These are phyloP conservation scores for Aspergillus cavernicola DNA, from an alignment of 495 filamentous ascomycete genomes.

Conservation along the genomic window DNA sequence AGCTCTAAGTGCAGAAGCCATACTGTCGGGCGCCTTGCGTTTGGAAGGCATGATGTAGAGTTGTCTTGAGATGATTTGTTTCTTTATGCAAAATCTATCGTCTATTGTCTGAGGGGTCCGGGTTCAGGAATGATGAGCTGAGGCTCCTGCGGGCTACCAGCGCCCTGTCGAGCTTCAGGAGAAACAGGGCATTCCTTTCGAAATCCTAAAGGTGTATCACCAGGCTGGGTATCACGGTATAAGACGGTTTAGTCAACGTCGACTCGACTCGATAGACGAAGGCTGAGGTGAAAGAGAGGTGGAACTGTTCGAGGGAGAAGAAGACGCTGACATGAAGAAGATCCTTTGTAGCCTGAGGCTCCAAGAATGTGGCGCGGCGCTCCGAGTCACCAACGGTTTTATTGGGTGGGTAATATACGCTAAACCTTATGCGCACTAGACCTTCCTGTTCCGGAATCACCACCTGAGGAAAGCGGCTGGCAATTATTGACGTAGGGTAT, in stretches of 20 bases:
- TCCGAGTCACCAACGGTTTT: too few species aligned
- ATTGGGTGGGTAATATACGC: too few species aligned
- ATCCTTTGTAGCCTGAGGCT: slow-evolving; percentile 21
- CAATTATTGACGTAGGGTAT: slow-evolving; percentile 31
- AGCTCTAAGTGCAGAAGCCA: slow-evolving; percentile 25
- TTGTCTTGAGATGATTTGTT: slow-evolving; percentile 5
- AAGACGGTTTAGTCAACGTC: background rate
- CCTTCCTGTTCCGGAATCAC: background rate
- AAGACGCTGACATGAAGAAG: background rate
- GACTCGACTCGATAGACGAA: background rate
- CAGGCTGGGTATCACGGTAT: background rate
- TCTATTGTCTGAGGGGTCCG: slow-evolving; percentile 10
- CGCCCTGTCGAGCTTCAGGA: slow-evolving; percentile 15
- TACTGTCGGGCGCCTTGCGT: slow-evolving; percentile 67
- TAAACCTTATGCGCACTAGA: background rate
- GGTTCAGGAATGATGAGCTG: slow-evolving; percentile 4
- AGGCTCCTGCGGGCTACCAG: slow-evolving; percentile 21
- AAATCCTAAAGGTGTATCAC: background rate
- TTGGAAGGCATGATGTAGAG: slow-evolving; percentile 62
- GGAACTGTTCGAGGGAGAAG: slow-evolving; percentile 1
- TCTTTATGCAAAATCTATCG: slow-evolving; percentile 11
- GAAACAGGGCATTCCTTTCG: slow-evolving; percentile 3
- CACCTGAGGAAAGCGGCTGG: slow-evolving; percentile 3
- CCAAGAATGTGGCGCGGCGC: background rate
- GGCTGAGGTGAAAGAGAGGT: background rate